Conservation (phyloP, 371 early-diverging fungal genomes). For the Rozella allomycis region DNA sequence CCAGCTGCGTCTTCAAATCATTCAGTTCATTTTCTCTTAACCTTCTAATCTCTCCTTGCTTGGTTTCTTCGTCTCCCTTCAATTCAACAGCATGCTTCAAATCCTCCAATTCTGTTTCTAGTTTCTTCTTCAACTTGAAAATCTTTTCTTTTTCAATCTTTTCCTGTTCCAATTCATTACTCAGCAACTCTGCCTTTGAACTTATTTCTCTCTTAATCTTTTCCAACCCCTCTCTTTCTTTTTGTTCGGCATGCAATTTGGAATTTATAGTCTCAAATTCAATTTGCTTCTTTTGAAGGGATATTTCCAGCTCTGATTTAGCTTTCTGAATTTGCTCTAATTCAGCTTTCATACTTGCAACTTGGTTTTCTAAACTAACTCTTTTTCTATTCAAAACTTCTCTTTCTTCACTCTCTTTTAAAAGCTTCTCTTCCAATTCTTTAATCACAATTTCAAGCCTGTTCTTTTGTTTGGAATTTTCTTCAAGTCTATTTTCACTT, state of each 20-base stretch:
- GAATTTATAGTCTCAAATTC: constrained; percentile 16
- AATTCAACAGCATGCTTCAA: constrained; percentile 38
- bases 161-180: constrained; percentile 38
- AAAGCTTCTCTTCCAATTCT: constrained; percentile 33
- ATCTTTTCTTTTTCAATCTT: constrained; percentile 32
- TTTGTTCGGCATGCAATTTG: constrained; percentile 18
- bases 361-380: constrained; percentile 8
- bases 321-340: constrained; percentile 4
- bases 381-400: constrained; percentile 33
- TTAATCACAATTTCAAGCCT: constrained; percentile 22
- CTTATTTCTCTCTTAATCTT: constrained; percentile 33
- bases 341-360: constrained; percentile 4
- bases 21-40: constrained; percentile 51
- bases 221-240: constrained; percentile 24
- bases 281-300: constrained; percentile 13
- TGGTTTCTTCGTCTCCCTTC: constrained; percentile 46
- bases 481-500: constrained; percentile 26
- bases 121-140: constrained; percentile 22
- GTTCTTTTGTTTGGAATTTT: constrained; percentile 19
- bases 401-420: constrained; percentile 24
- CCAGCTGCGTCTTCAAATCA: constrained; percentile 35
- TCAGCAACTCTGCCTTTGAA: constrained; percentile 31
- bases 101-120: constrained; percentile 39
- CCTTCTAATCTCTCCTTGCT: constrained; percentile 39
- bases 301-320: constrained; percentile 12